Percentiles rank a stretch among this genome's conserved stretches.
phyloP scores from a whole-genome alignment of 768 basidiomycete species.

The Inosperma sp. region DNA sequence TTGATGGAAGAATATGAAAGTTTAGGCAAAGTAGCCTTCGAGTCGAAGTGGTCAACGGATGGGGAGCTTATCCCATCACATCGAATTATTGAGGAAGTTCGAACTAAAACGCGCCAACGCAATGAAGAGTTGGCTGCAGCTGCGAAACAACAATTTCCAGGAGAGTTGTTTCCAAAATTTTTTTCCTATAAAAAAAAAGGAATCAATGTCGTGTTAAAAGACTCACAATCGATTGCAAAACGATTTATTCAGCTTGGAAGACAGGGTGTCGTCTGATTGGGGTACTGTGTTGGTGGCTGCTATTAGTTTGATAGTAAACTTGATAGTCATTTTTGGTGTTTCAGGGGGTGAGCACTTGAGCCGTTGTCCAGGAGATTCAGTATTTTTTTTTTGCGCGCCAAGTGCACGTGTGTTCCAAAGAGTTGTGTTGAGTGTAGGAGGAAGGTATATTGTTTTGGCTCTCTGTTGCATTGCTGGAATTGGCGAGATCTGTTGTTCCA shows the following conservation, averaged over 20 bases:
- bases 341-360: too few species aligned
- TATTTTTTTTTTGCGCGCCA: too few species aligned
- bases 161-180: background rate
- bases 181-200: background rate
- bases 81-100: background rate
- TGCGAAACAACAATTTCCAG: background rate
- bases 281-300: too few species aligned
- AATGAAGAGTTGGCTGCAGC: background rate
- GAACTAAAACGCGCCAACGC: background rate
- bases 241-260: background rate
- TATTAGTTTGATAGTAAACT: too few species aligned
- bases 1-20: background rate
- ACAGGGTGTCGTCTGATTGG: too few species aligned
- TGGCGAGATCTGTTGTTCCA: too few species aligned
- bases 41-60: background rate
- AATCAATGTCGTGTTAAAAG: background rate
- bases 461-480: too few species aligned
- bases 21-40: background rate
- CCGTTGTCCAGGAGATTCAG: too few species aligned
- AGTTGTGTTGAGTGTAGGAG: too few species aligned
- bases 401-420: too few species aligned
- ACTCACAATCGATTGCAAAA: background rate
- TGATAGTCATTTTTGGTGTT: too few species aligned
- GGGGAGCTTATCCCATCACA: background rate
- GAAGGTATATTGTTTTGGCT: too few species aligned